Conservation (phyloP, 129 eudicot species). For the Smallanthus sonchifolius region DNA sequence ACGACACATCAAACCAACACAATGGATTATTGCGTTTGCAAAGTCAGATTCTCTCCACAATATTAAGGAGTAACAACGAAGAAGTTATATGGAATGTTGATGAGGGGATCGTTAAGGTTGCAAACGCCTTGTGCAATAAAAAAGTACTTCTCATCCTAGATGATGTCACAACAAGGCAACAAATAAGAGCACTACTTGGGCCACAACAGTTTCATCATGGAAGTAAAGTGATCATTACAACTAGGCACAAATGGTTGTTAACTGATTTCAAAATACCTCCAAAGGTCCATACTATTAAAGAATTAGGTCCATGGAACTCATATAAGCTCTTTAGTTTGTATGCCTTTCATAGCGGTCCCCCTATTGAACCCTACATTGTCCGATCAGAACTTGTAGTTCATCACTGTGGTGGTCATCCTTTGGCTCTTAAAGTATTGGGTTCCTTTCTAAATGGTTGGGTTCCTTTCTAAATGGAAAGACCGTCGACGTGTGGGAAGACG, state of each 20-base stretch:
- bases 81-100: background rate
- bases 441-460: too few species aligned
- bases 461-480: too few species aligned
- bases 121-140: background rate
- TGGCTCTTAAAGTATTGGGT: too few species aligned
- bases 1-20: background rate
- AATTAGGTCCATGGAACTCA: constrained; percentile 14
- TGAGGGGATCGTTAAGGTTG: constrained; percentile 11
- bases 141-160: constrained; percentile 16
- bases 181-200: constrained; percentile 10
- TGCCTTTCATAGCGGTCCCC: constrained; percentile 28
- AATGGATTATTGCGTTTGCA: constrained; percentile 6
- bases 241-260: constrained; percentile 8
- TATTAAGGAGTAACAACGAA: background rate
- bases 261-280: background rate
- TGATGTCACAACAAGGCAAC: constrained; percentile 12
- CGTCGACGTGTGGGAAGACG: constrained; percentile 15
- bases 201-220: background rate
- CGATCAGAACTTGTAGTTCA: background rate
- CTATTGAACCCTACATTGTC: background rate
- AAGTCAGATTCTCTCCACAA: background rate
- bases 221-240: constrained; percentile 28
- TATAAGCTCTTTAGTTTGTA: constrained; percentile 27
- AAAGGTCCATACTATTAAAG: constrained; percentile 7
- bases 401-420: too few species aligned